A percentile compares a stretch with the other conserved stretches of the same genome.
Evolutionary conservation across 2,329 filamentous ascomycete species (phyloP).

Genomic region (Fusarium ambrosium): DNA sequence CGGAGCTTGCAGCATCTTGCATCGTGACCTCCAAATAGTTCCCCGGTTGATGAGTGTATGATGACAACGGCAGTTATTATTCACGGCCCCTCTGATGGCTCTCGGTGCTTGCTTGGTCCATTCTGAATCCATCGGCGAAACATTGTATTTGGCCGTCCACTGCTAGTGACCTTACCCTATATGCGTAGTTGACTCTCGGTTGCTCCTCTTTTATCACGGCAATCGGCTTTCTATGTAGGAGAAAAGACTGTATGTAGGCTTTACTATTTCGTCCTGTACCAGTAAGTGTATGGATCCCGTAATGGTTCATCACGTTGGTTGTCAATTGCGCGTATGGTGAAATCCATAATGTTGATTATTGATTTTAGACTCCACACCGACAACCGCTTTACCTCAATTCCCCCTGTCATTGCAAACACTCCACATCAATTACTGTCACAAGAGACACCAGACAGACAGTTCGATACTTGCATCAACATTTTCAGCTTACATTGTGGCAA

Average conservation of each 20-base stretch:
- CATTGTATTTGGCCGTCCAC: neutral
- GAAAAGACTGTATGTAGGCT: neutral
- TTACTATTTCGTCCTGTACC: neutral
- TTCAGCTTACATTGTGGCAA: constrained; percentile 37
- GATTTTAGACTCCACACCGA: neutral
- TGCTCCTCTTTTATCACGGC: neutral
- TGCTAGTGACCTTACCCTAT: neutral
- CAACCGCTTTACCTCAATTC: neutral
- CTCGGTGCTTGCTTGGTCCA: neutral
- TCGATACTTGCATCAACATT: constrained; percentile 14
- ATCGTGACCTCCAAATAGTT: neutral
- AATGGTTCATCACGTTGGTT: neutral
- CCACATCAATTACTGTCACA: neutral
- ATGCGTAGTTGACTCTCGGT: neutral
- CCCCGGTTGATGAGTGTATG: neutral
- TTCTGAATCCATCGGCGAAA: neutral
- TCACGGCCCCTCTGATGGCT: neutral
- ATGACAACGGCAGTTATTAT: neutral
- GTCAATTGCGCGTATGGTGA: neutral
- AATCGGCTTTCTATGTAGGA: neutral
- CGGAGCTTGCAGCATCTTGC: constrained; percentile 9
- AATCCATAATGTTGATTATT: neutral
- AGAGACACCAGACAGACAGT: neutral
- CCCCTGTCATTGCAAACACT: neutral
- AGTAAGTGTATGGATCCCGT: neutral